Conservation (phyloP, 192 early-diverging fungal genomes). For the Blastocladiella britannica region DNA sequence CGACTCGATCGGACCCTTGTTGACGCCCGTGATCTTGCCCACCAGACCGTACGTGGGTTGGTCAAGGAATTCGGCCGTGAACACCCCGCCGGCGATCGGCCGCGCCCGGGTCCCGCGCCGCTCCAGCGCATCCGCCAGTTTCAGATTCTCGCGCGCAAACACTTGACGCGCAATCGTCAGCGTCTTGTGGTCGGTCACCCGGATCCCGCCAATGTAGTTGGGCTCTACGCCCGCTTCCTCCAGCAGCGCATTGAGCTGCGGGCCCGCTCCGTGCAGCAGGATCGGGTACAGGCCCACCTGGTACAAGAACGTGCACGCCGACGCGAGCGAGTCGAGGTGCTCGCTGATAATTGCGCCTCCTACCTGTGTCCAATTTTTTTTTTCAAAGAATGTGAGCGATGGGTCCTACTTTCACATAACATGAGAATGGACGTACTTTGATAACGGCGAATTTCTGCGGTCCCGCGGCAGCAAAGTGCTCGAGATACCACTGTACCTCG, state of each 20-base stretch:
- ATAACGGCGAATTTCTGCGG: constrained; percentile 99
- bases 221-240: constrained; percentile 86
- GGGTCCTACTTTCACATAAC: too few relatives aligned
- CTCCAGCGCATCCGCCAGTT: constrained; percentile 92
- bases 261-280: constrained; percentile 93
- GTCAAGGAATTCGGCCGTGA: constrained; percentile 89
- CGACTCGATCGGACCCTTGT: constrained; percentile 82
- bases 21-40: constrained; percentile 72
- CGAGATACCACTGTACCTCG: constrained; percentile 95
- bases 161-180: constrained; percentile 85
- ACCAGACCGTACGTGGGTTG: constrained; percentile 86
- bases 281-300: constrained; percentile 96
- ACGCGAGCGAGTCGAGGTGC: constrained; percentile 81
- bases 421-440: too few relatives aligned
- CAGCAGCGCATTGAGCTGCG: constrained; percentile 78
- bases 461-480: constrained; percentile 90
- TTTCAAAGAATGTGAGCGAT: too few relatives aligned
- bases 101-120: constrained; percentile 79
- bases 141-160: constrained; percentile 87
- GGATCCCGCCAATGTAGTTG: constrained; percentile 90
- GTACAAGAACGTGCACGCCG: constrained; percentile 87
- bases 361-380: too few relatives aligned
- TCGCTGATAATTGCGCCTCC: constrained; percentile 89
- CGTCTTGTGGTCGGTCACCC: constrained; percentile 85
- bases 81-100: constrained; percentile 91